Percentiles rank a stretch among this genome's conserved stretches.
phyloP scores from a whole-genome alignment of 768 basidiomycete genomes.

The Cystobasidiopsis lactophilus region DNA sequence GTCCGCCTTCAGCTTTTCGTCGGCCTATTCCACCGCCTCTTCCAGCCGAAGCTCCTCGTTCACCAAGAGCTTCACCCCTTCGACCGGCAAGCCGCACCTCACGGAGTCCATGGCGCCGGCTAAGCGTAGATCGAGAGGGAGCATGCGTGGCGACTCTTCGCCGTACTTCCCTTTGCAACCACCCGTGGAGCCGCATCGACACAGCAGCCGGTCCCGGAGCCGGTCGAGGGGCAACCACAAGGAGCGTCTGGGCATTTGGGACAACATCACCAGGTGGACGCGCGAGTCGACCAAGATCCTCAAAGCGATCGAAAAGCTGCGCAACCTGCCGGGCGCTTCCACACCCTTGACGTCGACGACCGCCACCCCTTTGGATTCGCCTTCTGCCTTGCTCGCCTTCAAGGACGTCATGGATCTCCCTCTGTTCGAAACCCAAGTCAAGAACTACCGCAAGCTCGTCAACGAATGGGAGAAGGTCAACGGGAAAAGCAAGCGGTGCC shows the following conservation, averaged over 20 bases:
- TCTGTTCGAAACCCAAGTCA: constrained; percentile 16
- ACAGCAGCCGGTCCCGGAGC: constrained; percentile 3
- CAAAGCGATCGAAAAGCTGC: constrained; percentile 26
- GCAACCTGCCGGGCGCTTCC: constrained; percentile 25
- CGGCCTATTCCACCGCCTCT: constrained; percentile 10
- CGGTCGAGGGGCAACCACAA: constrained; percentile 29
- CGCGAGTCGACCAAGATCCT: constrained; percentile 51
- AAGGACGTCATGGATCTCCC: constrained; percentile 15
- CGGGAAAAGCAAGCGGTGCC: constrained; percentile 37
- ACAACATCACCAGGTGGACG: constrained; percentile 53
- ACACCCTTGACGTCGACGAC: neutral
- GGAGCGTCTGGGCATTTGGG: constrained; percentile 32
- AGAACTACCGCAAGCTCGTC: constrained; percentile 31
- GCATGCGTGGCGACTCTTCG: neutral
- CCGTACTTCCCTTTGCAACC: too few relatives aligned
- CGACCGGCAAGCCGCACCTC: neutral
- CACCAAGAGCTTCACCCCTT: neutral
- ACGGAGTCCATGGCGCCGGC: constrained; percentile 9
- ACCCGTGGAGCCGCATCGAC: too few relatives aligned
- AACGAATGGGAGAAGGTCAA: constrained; percentile 35
- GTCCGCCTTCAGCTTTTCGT: constrained; percentile 15
- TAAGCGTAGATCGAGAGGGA: constrained; percentile 11
- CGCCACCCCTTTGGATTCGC: constrained; percentile 11
- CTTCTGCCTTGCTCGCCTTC: constrained; percentile 5
- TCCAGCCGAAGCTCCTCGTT: neutral